A percentile compares a stretch with the other conserved stretches of the same genome.
phyloP scores from a whole-genome alignment of 805 yeast genomes.

The Debaryomyces castellii region DNA sequence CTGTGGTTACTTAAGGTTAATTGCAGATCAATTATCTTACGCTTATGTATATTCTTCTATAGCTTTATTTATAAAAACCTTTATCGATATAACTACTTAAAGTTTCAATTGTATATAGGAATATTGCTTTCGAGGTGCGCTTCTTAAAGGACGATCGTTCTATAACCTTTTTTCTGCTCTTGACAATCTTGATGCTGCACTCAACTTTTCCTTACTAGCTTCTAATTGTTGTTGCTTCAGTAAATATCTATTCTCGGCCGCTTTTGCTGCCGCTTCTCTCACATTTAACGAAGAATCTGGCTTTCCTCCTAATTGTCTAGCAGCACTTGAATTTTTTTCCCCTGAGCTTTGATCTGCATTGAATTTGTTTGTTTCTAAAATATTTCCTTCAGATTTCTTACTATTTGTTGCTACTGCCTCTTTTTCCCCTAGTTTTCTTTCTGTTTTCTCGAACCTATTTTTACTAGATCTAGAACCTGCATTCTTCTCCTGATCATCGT shows the following conservation, averaged over 20 bases:
- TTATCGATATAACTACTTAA: too few species aligned
- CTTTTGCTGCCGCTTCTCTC: conserved; percentile 36
- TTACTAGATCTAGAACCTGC: conserved; percentile 5
- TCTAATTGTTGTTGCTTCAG: conserved; percentile 25
- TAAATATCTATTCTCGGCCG: conserved; percentile 36
- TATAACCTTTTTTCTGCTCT: conserved; percentile 32
- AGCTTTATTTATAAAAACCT: too few species aligned
- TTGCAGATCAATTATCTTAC: too few species aligned
- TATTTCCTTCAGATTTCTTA: not conserved
- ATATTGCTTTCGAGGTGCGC: too few species aligned
- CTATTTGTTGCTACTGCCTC: not conserved
- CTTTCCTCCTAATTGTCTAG: conserved; percentile 16
- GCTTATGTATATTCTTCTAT: too few species aligned
- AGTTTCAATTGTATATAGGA: too few species aligned
- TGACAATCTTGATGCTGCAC: conserved; percentile 29
- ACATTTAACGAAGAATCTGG: conserved; percentile 9
- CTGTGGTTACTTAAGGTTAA: too few species aligned
- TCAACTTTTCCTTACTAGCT: conserved; percentile 28
- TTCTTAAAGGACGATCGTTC: too few species aligned
- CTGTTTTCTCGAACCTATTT: conserved; percentile 2
- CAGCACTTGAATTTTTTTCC: conserved; percentile 1
- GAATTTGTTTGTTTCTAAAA: not conserved
- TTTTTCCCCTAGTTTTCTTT: conserved; percentile 6
- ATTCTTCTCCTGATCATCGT: not conserved
- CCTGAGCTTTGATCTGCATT: not conserved